phyloP scores from a whole-genome alignment of 2,329 filamentous ascomycete species.

The Nemania sp. region DNA sequence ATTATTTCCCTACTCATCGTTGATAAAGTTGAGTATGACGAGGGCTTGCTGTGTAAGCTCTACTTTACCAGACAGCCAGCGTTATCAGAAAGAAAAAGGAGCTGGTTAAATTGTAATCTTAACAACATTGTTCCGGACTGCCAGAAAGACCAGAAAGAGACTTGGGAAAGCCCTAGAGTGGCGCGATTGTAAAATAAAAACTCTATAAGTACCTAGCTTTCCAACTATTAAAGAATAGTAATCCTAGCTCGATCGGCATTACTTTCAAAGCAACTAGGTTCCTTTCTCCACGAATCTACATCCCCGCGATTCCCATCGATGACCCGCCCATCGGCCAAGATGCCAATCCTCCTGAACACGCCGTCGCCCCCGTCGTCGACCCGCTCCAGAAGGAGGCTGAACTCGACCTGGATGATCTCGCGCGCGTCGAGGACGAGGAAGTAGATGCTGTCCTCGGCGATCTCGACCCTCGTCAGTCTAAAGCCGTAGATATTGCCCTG shows the following conservation, averaged over 20 bases:
- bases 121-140: no score
- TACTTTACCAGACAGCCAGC: no score
- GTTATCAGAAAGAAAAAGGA: no score
- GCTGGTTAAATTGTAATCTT: no score
- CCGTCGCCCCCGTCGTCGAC: neutral
- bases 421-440: neutral
- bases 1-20: no score
- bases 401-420: slow-evolving; percentile 17
- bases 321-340: slow-evolving; percentile 18
- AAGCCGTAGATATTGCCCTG: slow-evolving; percentile 12
- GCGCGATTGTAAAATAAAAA: no score
- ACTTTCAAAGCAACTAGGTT: slow-evolving; percentile 21
- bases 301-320: slow-evolving; percentile 20
- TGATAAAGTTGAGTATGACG: no score
- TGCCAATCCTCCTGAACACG: slow-evolving; percentile 11
- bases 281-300: slow-evolving; percentile 20
- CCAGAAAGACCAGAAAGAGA: no score
- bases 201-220: no score
- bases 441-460: slow-evolving; percentile 11
- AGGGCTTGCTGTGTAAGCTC: no score
- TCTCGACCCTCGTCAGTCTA: slow-evolving; percentile 14
- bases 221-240: neutral
- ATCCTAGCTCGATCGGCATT: neutral
- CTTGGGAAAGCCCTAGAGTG: no score
- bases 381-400: slow-evolving; percentile 13